Base-by-base conservation (phyloP, 257 asterid genomes). In the Solanum chaucha region DNA sequence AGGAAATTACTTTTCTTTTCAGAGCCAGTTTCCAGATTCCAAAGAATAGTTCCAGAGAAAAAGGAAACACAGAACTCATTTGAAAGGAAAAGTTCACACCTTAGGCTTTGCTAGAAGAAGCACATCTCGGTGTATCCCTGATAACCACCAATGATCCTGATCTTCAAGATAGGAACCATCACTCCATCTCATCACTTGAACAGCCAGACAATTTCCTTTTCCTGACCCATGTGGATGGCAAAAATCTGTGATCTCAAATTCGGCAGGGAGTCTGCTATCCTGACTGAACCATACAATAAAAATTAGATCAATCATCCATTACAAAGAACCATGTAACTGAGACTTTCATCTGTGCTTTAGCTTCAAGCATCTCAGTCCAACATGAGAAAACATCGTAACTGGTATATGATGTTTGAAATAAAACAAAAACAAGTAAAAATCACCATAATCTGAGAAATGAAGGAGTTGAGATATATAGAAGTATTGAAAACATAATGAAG, bases 81-180 rank as follows among this genome's bases (percentile, higher is more conserved):
- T 38, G 20, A 32, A 71, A 51, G 64, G 48, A 36, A 59, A 75
- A 85, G 77, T 81, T 88, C 90, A 90, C 90, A 97, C 99, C 99
- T 97, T 92, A 3, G 99, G 99, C 89, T 95, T 97, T 59, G 99
- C 91, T 86, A 93, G 90, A 89, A 97, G 94, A 86, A 92, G 92
- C 86, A 96, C 99, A 91, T 97, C 99, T 65, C 99, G 99, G 87
- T 97, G 99, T 86, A 97, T 97, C 87, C 99, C 99, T 55, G 99
- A 97, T 84, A 97, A 90, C 98, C 98, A 92, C 99, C 99, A 97
- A 90, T 96, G 99, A 87, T 97, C 99, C 92, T 97, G 99, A 92
- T 97, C 99, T 94, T 97, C 99, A 81, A 97, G 99, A 92, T 97
- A 95, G 46, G 99, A 94, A 85, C 99, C 99, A 90, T 97, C 99